These are phyloP conservation scores for Talaromyces trachyspermus DNA, from an alignment of 495 filamentous ascomycete species.

Conservation along the genomic window DNA sequence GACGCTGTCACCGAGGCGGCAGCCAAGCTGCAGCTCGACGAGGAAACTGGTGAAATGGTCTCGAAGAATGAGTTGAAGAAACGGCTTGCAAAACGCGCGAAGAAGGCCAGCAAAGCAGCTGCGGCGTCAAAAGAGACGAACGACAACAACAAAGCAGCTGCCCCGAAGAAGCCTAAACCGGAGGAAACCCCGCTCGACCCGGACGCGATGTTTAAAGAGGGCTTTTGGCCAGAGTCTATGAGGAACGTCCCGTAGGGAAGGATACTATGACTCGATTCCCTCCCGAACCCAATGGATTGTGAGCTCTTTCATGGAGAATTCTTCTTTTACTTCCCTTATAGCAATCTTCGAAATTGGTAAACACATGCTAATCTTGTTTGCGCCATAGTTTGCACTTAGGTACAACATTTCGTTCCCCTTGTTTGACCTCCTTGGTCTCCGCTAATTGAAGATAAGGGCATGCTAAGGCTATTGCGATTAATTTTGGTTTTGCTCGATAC, in stretches of 20 bases:
- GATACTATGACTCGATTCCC: conserved; percentile 76
- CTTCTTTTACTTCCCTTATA: neutral
- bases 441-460: conserved; percentile 53
- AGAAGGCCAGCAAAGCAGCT: conserved; percentile 39
- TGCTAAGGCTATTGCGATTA: conserved; percentile 92
- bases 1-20: conserved; percentile 44
- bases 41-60: conserved; percentile 60
- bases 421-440: neutral
- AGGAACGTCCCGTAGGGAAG: conserved; percentile 57
- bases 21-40: conserved; percentile 55
- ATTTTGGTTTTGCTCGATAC: conserved; percentile 88
- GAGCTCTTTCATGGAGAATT: neutral
- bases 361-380: neutral
- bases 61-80: conserved; percentile 63
- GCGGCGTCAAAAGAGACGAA: conserved; percentile 1
- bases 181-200: conserved; percentile 49
- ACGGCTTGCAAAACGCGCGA: conserved; percentile 51
- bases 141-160: conserved; percentile 14
- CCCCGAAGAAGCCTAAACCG: conserved; percentile 15
- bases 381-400: conserved; percentile 8
- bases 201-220: conserved; percentile 74
- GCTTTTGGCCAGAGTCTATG: conserved; percentile 74
- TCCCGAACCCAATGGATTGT: conserved; percentile 67
- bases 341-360: neutral
- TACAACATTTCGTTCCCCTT: conserved; percentile 7